Percentiles rank a stretch among this genome's conserved stretches.
Conservation (phyloP, 2,329 filamentous ascomycete species). For the Pezicula carpinea region DNA sequence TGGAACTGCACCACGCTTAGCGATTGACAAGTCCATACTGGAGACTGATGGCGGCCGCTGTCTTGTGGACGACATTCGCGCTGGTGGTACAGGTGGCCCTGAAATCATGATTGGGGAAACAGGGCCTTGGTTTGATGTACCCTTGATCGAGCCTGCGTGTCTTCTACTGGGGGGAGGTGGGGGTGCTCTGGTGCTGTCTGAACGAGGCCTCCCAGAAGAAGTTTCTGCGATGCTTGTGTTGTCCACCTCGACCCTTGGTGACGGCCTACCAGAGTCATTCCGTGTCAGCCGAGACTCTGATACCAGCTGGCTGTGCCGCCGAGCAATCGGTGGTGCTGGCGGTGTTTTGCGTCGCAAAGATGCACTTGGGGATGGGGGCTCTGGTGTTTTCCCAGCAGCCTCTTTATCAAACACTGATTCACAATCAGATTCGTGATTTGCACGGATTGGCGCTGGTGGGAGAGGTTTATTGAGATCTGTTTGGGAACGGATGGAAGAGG, state of each 20-base stretch:
- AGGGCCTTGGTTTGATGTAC: slow-evolving; percentile 15
- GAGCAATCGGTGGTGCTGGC: slow-evolving; percentile 36
- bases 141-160: slow-evolving; percentile 16
- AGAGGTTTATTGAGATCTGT: slow-evolving; percentile 59
- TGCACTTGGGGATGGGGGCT: slow-evolving; percentile 31
- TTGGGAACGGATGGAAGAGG: slow-evolving; percentile 26
- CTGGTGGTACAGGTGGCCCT: slow-evolving; percentile 37
- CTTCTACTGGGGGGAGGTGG: slow-evolving; percentile 30
- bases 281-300: slow-evolving; percentile 22
- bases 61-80: slow-evolving; percentile 20
- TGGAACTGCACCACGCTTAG: slow-evolving; percentile 22
- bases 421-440: slow-evolving; percentile 34
- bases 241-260: slow-evolving; percentile 26
- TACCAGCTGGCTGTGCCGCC: slow-evolving; percentile 26
- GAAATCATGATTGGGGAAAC: slow-evolving; percentile 24
- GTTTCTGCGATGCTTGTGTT: slow-evolving; percentile 4
- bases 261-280: slow-evolving; percentile 18
- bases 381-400: slow-evolving; percentile 46
- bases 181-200: slow-evolving; percentile 19
- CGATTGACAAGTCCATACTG: slow-evolving; percentile 20
- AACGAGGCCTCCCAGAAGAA: slow-evolving; percentile 14
- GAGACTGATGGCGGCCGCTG: slow-evolving; percentile 18
- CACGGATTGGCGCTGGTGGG: slow-evolving; percentile 46
- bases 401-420: slow-evolving; percentile 52
- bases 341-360: slow-evolving; percentile 29